A percentile compares a stretch with the other conserved stretches of the same genome.
These are phyloP conservation scores for Trichophyton benhamiae DNA, from an alignment of 2,329 filamentous ascomycete species.

Conservation along the genomic window DNA sequence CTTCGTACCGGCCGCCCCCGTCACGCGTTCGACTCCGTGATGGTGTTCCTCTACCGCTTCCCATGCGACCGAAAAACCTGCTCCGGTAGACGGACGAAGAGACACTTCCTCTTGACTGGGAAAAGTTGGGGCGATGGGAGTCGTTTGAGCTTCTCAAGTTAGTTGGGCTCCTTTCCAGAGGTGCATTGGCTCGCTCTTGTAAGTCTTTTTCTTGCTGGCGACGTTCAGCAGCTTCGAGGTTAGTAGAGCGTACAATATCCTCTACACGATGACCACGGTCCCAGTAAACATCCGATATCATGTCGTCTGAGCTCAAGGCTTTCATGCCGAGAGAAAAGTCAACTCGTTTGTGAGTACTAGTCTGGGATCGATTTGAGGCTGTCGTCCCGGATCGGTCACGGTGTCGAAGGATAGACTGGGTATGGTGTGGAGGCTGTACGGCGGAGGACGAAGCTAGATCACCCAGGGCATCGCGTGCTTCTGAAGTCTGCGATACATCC, in stretches of 20 bases:
- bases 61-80: conserved; percentile 47
- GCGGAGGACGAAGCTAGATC: conserved; percentile 27
- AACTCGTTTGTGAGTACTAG: conserved; percentile 51
- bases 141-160: conserved; percentile 13
- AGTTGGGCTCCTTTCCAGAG: conserved; percentile 15
- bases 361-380: conserved; percentile 38
- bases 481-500: conserved; percentile 16
- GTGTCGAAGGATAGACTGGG: conserved; percentile 45
- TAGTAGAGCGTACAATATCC: conserved; percentile 27
- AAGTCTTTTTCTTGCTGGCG: conserved; percentile 20
- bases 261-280: conserved; percentile 37
- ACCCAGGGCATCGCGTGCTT: conserved; percentile 23
- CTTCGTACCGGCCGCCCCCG: conserved; percentile 21
- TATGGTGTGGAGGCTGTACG: conserved; percentile 19
- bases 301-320: conserved; percentile 44
- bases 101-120: conserved; percentile 16
- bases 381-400: conserved; percentile 19
- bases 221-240: conserved; percentile 30
- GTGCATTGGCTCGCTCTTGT: conserved; percentile 6
- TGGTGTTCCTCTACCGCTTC: conserved; percentile 17
- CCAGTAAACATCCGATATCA: conserved; percentile 54
- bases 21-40: background rate
- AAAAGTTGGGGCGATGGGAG: conserved; percentile 15
- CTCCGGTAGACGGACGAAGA: conserved; percentile 41
- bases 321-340: conserved; percentile 60